Evolutionary conservation across 1,139 yeast genomes (phyloP), one percentile per base, ranked within the genome.

Genomic region (Pichia sp.): DNA sequence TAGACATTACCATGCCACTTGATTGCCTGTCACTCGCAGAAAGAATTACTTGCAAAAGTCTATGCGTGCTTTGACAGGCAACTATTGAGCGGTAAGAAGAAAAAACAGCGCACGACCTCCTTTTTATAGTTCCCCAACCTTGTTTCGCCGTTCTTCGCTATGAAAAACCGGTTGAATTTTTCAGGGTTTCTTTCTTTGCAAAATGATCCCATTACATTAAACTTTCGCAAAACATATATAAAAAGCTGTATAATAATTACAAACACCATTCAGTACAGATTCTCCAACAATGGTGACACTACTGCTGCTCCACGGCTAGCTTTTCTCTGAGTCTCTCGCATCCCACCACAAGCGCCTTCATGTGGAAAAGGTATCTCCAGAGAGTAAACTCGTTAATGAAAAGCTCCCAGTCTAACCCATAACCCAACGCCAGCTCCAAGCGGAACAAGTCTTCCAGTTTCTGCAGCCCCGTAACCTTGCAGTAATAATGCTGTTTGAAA

Each of bases 381-480:
- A 69, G 50, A 7, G 63, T 57, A 34, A 57, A 58, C 43, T 67
- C 67, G 48, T 67, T 68, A 45, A 65, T 58, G 52, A 68, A 64
- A 7, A 68, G 55, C 40, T 64, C 61, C 63, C 70, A 70, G 50
- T 69, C 68, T 15, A 69, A 55, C 13, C 70, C 55, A 48, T 65
- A 67, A 13, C 70, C 58, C 45, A 67, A 51, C 11, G 62, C 64
- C 41, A 67, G 50, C 47, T 70, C 73, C 50, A 70, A 54, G 13
- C 59, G 59, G 50, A 64, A 64, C 47, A 69, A 54, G 46, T 69
- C 73, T 3, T 57, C 57, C 11, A 62, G 48, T 41, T 61, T 63
- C 42, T 66, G 70, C 34, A 69, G 53, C 4, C 73, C 73, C 8
- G 67, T 61, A 13, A 70, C 63, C 49, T 64, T 66, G 54, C 72